Conservation (phyloP, 116 monocot genomes). For the Trichopus zeylanicus region DNA sequence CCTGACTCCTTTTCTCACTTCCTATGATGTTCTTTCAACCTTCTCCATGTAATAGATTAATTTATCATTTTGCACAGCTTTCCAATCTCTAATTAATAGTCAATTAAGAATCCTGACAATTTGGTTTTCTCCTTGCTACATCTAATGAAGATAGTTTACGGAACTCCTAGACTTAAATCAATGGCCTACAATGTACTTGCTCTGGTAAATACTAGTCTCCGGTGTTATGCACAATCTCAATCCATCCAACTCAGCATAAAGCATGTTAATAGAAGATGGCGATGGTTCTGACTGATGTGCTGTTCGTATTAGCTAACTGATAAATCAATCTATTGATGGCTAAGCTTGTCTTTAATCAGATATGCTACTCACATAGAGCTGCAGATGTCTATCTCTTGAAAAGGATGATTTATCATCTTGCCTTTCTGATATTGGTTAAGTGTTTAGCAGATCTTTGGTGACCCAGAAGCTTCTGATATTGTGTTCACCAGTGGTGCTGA, state of each 20-base stretch:
- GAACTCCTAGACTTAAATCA: not conserved
- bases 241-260: not conserved
- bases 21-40: not conserved
- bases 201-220: not conserved
- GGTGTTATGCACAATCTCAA: not conserved
- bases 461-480: slow-evolving; percentile 93
- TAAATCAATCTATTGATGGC: too few relatives aligned
- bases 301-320: not conserved
- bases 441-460: slow-evolving; percentile 75
- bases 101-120: too few relatives aligned
- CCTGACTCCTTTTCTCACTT: not conserved
- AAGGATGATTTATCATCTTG: not conserved
- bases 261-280: not conserved
- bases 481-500: slow-evolving; percentile 91
- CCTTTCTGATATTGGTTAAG: not conserved
- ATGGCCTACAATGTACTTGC: not conserved
- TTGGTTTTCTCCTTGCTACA: too few relatives aligned
- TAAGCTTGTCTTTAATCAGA: too few relatives aligned
- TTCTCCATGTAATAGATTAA: not conserved
- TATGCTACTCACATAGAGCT: not conserved
- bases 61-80: not conserved
- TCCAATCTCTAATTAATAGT: too few relatives aligned
- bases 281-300: not conserved
- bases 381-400: not conserved
- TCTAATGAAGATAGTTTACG: too few relatives aligned